Percentiles rank a stretch among this genome's conserved stretches.
Conservation (phyloP, 345 rosid species). For the Rhodamnia argentea region DNA sequence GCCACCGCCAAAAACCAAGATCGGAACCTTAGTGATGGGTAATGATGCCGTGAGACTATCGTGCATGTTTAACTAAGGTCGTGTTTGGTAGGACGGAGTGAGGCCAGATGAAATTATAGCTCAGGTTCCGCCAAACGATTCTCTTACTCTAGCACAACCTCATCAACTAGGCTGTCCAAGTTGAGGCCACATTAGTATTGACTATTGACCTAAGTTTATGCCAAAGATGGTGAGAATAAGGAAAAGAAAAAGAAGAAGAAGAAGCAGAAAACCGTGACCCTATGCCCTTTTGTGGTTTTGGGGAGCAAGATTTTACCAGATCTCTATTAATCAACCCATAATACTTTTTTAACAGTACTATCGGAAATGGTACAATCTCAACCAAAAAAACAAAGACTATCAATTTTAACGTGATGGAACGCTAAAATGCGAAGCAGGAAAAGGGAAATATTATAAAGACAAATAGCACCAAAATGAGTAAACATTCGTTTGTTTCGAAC, state of each 20-base stretch:
- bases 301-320: background rate
- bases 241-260: background rate
- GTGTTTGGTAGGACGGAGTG: no score
- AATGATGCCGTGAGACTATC: background rate
- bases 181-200: background rate
- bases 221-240: background rate
- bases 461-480: background rate
- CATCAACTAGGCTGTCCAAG: background rate
- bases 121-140: no score
- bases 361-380: no score
- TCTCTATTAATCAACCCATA: background rate
- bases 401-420: background rate
- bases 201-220: background rate
- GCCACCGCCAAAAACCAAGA: background rate
- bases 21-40: background rate
- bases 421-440: background rate
- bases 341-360: background rate
- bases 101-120: no score
- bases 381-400: background rate
- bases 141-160: no score
- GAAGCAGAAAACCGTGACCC: background rate
- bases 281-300: background rate
- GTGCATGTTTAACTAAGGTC: no score
- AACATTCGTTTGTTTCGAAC: background rate
- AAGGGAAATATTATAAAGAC: background rate